phyloP scores from a whole-genome alignment of 179 eudicot species.

The Beta lomatogona region DNA sequence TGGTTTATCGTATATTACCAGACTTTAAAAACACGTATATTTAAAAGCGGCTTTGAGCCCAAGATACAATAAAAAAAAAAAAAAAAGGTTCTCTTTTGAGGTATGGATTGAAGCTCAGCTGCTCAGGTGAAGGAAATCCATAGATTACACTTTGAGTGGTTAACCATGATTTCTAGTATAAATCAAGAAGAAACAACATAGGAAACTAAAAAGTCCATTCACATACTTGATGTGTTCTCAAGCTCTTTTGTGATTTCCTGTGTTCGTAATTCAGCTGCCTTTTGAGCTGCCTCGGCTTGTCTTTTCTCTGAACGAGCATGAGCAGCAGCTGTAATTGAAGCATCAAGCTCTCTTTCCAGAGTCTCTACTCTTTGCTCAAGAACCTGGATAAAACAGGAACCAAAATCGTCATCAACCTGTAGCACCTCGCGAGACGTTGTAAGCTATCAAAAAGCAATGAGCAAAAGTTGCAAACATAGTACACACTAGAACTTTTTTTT shows the following conservation, averaged over 20 bases:
- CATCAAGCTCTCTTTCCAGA: slow-evolving; percentile 87
- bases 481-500: not conserved
- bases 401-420: not conserved
- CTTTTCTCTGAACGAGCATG: slow-evolving; percentile 94
- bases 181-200: not conserved
- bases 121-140: not conserved
- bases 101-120: not conserved
- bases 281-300: slow-evolving; percentile 88
- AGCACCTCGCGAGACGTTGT: not conserved
- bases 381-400: slow-evolving; percentile 44
- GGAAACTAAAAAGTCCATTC: slow-evolving; percentile 7
- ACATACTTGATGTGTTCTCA: slow-evolving; percentile 90
- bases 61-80: no score
- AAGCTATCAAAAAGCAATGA: not conserved
- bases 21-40: no score
- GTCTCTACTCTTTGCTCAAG: slow-evolving; percentile 94
- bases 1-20: no score
- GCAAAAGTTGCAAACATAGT: not conserved
- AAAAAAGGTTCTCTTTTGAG: not conserved
- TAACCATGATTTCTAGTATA: not conserved
- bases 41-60: not conserved
- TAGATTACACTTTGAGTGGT: not conserved
- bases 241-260: slow-evolving; percentile 82
- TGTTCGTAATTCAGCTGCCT: slow-evolving; percentile 84
- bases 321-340: slow-evolving; percentile 94